Conservation (phyloP, 2,329 filamentous ascomycete genomes). For the Trichoderma polysporum region DNA sequence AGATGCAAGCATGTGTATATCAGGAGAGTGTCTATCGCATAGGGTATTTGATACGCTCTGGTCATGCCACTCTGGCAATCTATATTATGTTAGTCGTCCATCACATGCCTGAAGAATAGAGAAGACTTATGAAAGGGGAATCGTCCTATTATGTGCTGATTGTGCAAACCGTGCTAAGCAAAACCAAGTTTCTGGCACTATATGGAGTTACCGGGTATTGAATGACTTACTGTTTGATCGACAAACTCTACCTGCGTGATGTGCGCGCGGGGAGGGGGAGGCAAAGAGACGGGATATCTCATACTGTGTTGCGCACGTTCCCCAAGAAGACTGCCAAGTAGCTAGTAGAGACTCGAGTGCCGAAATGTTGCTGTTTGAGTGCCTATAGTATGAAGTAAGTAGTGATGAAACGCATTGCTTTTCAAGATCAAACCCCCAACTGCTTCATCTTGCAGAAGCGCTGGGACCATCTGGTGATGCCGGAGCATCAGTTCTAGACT, state of each 20-base stretch:
- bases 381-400: neutral
- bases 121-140: neutral
- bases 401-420: neutral
- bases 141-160: neutral
- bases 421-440: neutral
- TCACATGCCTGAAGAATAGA: neutral
- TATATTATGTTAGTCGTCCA: neutral
- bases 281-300: neutral
- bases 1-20: neutral
- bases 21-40: neutral
- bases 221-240: neutral
- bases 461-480: neutral
- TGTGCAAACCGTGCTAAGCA: neutral
- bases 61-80: neutral
- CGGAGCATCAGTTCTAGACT: neutral
- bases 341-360: too few species aligned
- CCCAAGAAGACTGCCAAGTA: neutral
- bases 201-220: neutral
- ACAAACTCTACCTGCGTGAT: neutral
- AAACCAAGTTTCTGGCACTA: neutral
- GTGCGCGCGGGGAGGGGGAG: neutral
- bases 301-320: neutral
- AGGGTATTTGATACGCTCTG: neutral
- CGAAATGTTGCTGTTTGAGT: neutral
- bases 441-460: conserved; percentile 7